Conservation (phyloP, 2,329 filamentous ascomycete species). For the Aspergillus brasiliensis region DNA sequence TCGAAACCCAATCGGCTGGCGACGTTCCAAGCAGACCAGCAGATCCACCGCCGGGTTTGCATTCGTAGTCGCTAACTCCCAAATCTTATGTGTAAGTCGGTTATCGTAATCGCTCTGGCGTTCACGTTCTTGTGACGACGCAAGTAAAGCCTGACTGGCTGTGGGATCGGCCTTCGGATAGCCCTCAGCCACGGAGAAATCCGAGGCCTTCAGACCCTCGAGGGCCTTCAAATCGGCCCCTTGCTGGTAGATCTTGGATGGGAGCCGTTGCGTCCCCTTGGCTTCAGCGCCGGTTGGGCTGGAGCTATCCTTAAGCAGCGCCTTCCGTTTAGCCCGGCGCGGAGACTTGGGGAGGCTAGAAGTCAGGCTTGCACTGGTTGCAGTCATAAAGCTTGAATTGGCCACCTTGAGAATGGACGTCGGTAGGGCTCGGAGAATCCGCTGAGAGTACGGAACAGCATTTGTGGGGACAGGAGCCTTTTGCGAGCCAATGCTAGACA, state of each 20-base stretch:
- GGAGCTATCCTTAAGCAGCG: slow-evolving; percentile 39
- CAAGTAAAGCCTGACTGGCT: slow-evolving; percentile 13
- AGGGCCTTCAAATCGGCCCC: slow-evolving; percentile 20
- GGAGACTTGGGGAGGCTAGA: slow-evolving; percentile 71
- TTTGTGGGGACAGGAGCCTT: slow-evolving; percentile 77
- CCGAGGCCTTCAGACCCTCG: slow-evolving; percentile 20
- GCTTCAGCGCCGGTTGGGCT: slow-evolving; percentile 57
- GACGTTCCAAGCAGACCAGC: slow-evolving; percentile 85
- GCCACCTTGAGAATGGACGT: slow-evolving; percentile 90
- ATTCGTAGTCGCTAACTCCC: slow-evolving; percentile 86
- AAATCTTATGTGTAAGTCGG: slow-evolving; percentile 87
- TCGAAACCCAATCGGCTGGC: slow-evolving; percentile 89
- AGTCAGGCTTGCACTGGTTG: slow-evolving; percentile 83
- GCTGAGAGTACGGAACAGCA: slow-evolving; percentile 86
- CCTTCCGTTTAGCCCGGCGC: slow-evolving; percentile 63
- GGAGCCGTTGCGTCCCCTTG: slow-evolving; percentile 13
- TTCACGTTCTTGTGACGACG: slow-evolving; percentile 37
- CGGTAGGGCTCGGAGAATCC: slow-evolving; percentile 84
- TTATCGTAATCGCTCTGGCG: slow-evolving; percentile 67
- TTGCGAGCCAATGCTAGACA: slow-evolving; percentile 75
- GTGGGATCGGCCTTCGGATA: slow-evolving; percentile 13
- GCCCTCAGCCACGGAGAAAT: slow-evolving; percentile 18
- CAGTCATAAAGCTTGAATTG: slow-evolving; percentile 92
- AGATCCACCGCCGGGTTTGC: slow-evolving; percentile 94
- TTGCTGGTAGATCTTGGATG: slow-evolving; percentile 23